A percentile compares a stretch with the other conserved stretches of the same genome.
Conservation (phyloP, 495 filamentous ascomycete species). For the Lophium mytilinum region DNA sequence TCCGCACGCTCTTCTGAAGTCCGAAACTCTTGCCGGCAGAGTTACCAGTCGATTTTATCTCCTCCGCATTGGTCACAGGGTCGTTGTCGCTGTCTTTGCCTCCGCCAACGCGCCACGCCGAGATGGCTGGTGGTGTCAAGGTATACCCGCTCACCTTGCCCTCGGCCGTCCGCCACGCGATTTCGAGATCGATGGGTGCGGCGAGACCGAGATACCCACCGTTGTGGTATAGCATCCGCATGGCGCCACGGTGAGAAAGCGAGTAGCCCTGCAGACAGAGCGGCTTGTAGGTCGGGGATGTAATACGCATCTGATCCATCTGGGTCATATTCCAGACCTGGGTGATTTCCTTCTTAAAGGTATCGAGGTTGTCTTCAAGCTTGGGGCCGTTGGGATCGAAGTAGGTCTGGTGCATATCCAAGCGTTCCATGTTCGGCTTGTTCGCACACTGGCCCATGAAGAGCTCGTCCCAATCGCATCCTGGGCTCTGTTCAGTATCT, state of each 20-base stretch:
- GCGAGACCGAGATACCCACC: conserved; percentile 10
- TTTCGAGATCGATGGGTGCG: conserved; percentile 11
- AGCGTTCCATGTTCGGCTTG: conserved; percentile 9
- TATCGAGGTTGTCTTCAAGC: not conserved
- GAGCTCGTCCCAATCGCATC: conserved; percentile 22
- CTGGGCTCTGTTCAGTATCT: not conserved
- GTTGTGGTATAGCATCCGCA: conserved; percentile 20
- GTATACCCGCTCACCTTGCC: conserved; percentile 18
- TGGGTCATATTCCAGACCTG: conserved; percentile 5
- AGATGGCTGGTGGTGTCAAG: conserved; percentile 8
- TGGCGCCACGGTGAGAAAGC: conserved; percentile 12
- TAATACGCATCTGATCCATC: conserved; percentile 3
- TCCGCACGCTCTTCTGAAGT: conserved; percentile 11
- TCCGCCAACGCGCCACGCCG: conserved; percentile 7
- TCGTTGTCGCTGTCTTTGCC: conserved; percentile 13
- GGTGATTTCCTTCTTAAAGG: conserved; percentile 5
- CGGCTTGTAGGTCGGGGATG: conserved; percentile 6
- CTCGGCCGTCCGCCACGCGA: conserved; percentile 4
- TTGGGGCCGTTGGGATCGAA: conserved; percentile 4
- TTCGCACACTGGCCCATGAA: conserved; percentile 16
- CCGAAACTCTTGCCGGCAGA: conserved; percentile 3
- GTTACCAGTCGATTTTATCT: not conserved
- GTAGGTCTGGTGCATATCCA: conserved; percentile 11
- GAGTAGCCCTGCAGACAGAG: conserved; percentile 19
- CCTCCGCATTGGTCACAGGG: not conserved